Base-by-base conservation (phyloP, 352 stramenopile species). In the Phytophthora pinifolia region DNA sequence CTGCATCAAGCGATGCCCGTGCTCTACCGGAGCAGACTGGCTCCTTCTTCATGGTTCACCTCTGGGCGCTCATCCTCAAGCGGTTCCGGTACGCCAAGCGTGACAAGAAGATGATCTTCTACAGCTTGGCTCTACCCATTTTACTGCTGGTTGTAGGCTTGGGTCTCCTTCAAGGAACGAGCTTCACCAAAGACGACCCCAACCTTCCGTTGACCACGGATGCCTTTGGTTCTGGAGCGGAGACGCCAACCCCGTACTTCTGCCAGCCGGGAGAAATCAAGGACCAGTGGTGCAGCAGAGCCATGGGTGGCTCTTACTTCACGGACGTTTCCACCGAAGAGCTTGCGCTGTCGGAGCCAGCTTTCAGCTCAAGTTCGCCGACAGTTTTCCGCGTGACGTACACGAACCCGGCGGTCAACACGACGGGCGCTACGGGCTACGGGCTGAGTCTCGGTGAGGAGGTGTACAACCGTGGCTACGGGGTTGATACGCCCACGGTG, bases 321-420 rank as follows among this genome's bases (percentile, higher is more conserved):
- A 69, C 71, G n/a, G 70, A 66, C 22, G 50, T 75, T 3, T 68
- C 44, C 6, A 66, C 54, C 9, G 45, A 68, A 63, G 29, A 50
- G 20, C 45, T 74, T 8, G 35, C 46, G 8, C 36, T 68, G 35
- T 57, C 56, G 15, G 52, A 61, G 9, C 68, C 68, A 17, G 62
- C 66, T 6, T 73, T 62, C 20, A 53, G 72, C 49, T 72, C 65
- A 2, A 67, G 54, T 20, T 70, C 70, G 14, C 78, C 78, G 7
- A 88, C 65, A 13, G 67, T 88, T 6, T 88, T 86, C 52, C 46
- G 62, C 35, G 61, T 86, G 10, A 71, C 53, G 6, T 89, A 89
- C 47, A 79, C 66, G 10, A 62, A 81, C 14, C 74, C 72, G 30
- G 32, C 42, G 13, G 55, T 86, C 27, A 79, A 85, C 31, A 64